Base-by-base conservation (phyloP, 202 grass and related monocot genomes). In the Brachypodium distachyon region DNA sequence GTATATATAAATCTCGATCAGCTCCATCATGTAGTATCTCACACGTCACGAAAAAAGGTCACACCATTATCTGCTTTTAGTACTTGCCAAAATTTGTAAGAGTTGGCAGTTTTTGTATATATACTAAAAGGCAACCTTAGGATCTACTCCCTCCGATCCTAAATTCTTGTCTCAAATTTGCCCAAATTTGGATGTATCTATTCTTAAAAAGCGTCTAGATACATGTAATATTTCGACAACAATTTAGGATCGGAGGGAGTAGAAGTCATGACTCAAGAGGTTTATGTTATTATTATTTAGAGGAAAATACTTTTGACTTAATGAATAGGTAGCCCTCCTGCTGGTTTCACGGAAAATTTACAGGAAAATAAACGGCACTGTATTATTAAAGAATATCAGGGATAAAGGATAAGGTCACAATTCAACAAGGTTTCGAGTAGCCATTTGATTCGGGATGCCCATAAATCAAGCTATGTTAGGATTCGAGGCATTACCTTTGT, bases 401-500 rank as follows among this genome's bases (percentile, higher is more conserved):
- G 26, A n/a, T 13, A 70, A 17, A 37, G 19, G 1, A 58, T 36
- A 80, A 41, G 49, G 42, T 17, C n/a, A 67, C 16, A 7, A 7
- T 59, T 65, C 29, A 40, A 21, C 27, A 36, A 81, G 26, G 62
- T 86, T 61, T 19, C 27, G 18, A 19, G 22, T 59, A 56, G 41
- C 41, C 12, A 47, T 68, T 68, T 5, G 4, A 53, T 11, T 66
- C 6, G n/a, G 51, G 16, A 76, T 52, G 71, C 70, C 17, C 9
- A 9, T 34, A 70, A 2, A 22, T 16, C 59, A 67, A 78, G 21
- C 10, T 73, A 51, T 32, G 31, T 27, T 17, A 50, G 1, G 7
- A 67, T 14, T 22, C 36, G 34, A 76, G 43, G 70, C 3, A 6
- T 67, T 72, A 88, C 79, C 84, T 76, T 81, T 86, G 81, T 85